Conservation (phyloP, 192 early-diverging fungal genomes). For the Irineochytrium annulatum region DNA sequence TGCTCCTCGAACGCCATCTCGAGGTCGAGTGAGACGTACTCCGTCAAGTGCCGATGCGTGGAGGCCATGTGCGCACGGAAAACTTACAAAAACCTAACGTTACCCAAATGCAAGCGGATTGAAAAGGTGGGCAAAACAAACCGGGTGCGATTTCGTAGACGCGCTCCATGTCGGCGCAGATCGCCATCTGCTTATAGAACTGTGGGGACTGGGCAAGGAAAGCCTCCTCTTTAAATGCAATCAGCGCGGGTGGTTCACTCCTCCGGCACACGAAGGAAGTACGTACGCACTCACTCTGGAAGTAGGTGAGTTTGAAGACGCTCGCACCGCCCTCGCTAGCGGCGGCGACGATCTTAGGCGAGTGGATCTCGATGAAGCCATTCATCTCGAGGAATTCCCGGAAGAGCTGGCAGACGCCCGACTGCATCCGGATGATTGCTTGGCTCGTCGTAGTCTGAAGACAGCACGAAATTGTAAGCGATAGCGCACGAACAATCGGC, state of each 20-base stretch:
- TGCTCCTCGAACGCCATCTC: slow-evolving; percentile 99
- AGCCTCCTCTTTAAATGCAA: slow-evolving; percentile 59
- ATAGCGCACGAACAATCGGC: not conserved
- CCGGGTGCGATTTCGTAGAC: slow-evolving; percentile 95
- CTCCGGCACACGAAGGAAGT: slow-evolving; percentile 21
- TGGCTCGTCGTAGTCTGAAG: slow-evolving; percentile 89
- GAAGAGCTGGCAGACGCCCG: slow-evolving; percentile 90
- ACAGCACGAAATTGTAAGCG: slow-evolving; percentile 3
- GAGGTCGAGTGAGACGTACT: slow-evolving; percentile 96
- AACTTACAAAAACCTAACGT: slow-evolving; percentile 58
- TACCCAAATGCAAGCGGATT: slow-evolving; percentile 7
- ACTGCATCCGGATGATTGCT: slow-evolving; percentile 96
- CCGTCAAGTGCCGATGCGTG: slow-evolving; percentile 98
- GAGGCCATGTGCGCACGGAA: slow-evolving; percentile 98
- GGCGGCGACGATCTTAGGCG: slow-evolving; percentile 92
- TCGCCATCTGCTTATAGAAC: slow-evolving; percentile 99
- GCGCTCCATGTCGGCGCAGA: slow-evolving; percentile 92
- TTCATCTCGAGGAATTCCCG: slow-evolving; percentile 82
- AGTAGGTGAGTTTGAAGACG: slow-evolving; percentile 95
- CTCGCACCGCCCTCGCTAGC: slow-evolving; percentile 96
- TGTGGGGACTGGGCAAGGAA: slow-evolving; percentile 98
- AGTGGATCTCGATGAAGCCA: slow-evolving; percentile 93
- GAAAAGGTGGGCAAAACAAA: not conserved
- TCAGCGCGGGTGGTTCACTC: slow-evolving; percentile 14
- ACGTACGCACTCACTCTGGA: slow-evolving; percentile 65